phyloP scores from a whole-genome alignment of 1,139 yeast species.

The Geotrichum cucujoidarum region DNA sequence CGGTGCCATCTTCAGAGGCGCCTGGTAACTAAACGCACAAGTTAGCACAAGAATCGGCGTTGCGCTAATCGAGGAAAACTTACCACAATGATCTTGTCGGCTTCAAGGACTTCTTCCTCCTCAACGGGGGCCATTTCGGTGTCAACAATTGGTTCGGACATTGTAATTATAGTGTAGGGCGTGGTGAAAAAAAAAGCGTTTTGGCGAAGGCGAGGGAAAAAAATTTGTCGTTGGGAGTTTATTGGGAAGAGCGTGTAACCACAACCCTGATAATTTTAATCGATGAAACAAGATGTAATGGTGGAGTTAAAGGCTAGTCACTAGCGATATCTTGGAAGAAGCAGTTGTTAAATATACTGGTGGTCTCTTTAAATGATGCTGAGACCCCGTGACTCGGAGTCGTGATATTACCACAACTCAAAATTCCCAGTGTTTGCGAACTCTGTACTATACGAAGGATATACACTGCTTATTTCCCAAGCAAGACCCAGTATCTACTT shows the following conservation, averaged over 20 bases:
- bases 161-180: background rate
- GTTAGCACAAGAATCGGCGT: background rate
- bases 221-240: constrained; percentile 1
- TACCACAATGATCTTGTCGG: constrained; percentile 32
- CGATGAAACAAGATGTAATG: too few species aligned
- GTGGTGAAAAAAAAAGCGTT: background rate
- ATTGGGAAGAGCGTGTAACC: constrained; percentile 7
- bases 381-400: too few species aligned
- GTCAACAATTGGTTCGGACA: constrained; percentile 11
- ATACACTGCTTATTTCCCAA: too few species aligned
- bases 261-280: background rate
- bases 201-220: background rate
- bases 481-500: too few species aligned
- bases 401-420: too few species aligned
- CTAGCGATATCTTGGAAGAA: too few species aligned
- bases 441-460: too few species aligned
- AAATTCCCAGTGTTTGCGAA: too few species aligned
- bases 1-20: constrained; percentile 89
- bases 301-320: too few species aligned
- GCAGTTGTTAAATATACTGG: too few species aligned
- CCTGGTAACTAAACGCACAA: constrained; percentile 60
- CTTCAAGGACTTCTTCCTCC: constrained; percentile 22
- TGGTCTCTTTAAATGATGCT: too few species aligned
- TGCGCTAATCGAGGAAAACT: constrained; percentile 19
- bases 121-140: constrained; percentile 12